Evolutionary conservation across 352 stramenopile species (phyloP).

Genomic region (Phytophthora aleatoria): DNA sequence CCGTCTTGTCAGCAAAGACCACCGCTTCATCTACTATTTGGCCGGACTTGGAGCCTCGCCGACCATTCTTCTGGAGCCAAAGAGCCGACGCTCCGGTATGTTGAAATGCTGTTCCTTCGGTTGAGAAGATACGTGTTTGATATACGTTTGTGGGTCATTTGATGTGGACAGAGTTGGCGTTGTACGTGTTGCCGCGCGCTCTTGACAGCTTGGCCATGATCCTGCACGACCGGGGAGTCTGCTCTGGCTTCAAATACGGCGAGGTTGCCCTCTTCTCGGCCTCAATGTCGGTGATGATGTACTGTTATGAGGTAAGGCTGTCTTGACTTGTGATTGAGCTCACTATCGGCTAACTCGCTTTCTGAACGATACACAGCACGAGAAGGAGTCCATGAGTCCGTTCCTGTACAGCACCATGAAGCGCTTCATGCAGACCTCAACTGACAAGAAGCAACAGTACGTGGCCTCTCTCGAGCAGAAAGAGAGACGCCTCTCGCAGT

Average conservation of each 20-base stretch:
- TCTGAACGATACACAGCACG: conserved; percentile 40
- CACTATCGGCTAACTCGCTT: conserved; percentile 3
- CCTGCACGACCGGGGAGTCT: conserved; percentile 69
- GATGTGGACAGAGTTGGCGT: conserved; percentile 55
- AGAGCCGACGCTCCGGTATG: conserved; percentile 77
- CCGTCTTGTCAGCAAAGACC: conserved; percentile 55
- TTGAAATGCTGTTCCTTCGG: not conserved
- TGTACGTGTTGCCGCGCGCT: conserved; percentile 80
- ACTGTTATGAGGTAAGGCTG: conserved; percentile 74
- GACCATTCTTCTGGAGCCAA: conserved; percentile 81
- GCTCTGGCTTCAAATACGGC: conserved; percentile 67
- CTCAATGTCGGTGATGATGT: conserved; percentile 87
- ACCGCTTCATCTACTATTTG: conserved; percentile 82
- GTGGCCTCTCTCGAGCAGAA: conserved; percentile 43
- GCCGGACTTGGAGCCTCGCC: conserved; percentile 61
- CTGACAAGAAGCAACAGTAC: conserved; percentile 76
- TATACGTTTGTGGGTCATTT: conserved; percentile 1
- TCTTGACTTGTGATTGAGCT: not conserved
- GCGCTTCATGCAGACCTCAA: conserved; percentile 74
- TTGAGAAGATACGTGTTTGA: conserved; percentile 8
- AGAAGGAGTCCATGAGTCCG: conserved; percentile 67
- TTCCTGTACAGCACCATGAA: conserved; percentile 75
- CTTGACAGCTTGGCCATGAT: conserved; percentile 82
- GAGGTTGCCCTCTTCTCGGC: conserved; percentile 78
- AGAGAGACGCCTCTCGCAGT: conserved; percentile 31